These are phyloP conservation scores for Nannochloropsis salina DNA, from an alignment of 108 stramenopile species.

Conservation along the genomic window DNA sequence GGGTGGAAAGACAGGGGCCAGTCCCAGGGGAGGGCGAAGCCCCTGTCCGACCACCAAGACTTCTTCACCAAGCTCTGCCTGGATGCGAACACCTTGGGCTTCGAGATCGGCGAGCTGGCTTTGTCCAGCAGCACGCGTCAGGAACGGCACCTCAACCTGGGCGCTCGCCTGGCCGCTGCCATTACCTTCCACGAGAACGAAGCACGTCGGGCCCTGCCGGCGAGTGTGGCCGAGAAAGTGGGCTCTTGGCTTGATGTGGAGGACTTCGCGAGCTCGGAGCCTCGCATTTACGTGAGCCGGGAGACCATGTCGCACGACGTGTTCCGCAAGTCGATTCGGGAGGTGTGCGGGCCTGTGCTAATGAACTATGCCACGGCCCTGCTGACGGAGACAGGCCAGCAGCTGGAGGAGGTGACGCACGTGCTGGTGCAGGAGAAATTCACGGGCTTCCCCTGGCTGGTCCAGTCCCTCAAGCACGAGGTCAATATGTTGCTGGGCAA, in stretches of 20 bases:
- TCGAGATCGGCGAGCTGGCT: constrained; percentile 17
- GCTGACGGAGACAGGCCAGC: not conserved
- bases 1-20: not conserved
- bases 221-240: not conserved
- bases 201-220: not conserved
- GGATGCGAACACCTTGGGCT: constrained; percentile 8
- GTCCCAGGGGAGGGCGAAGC: not conserved
- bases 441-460: not conserved
- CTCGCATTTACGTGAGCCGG: not conserved
- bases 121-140: not conserved
- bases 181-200: not conserved
- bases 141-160: not conserved
- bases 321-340: not conserved
- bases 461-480: not conserved
- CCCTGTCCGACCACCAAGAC: constrained; percentile 12
- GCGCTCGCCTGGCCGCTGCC: not conserved
- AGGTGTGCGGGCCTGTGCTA: constrained; percentile 1
- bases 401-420: constrained; percentile 14
- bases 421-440: constrained; percentile 16
- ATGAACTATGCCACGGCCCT: not conserved
- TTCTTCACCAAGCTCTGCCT: not conserved
- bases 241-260: not conserved
- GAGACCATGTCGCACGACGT: constrained; percentile 12
- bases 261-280: not conserved
- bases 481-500: not conserved